Percentiles rank a stretch among this genome's conserved stretches.
Evolutionary conservation across 1,284 basidiomycete species (phyloP).

Genomic region (Coniferiporia weirii): DNA sequence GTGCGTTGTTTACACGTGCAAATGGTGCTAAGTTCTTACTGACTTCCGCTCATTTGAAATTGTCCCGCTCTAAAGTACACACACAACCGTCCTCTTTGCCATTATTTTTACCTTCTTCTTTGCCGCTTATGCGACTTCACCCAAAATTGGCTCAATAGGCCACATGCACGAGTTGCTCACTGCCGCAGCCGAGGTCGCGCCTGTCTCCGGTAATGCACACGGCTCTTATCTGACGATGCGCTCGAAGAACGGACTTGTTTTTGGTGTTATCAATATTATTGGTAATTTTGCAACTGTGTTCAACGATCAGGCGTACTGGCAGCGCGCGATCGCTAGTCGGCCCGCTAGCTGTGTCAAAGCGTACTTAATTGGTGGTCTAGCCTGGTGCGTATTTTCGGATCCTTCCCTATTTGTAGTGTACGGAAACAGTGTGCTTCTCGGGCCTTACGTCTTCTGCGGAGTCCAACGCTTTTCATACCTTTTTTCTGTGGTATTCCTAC

Average conservation of each 20-base stretch:
- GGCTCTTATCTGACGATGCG: conserved; percentile 75
- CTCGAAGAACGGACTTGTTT: conserved; percentile 77
- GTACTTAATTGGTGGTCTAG: conserved; percentile 84
- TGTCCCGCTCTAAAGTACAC: conserved; percentile 42
- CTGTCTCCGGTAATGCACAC: conserved; percentile 53
- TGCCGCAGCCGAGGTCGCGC: conserved; percentile 35
- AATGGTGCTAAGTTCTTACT: background rate
- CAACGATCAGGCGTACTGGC: conserved; percentile 70
- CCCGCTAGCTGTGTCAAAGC: conserved; percentile 84
- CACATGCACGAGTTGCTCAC: conserved; percentile 51
- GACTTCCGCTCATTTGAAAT: background rate
- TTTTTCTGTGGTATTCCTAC: background rate
- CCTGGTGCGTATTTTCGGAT: conserved; percentile 49
- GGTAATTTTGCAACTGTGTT: conserved; percentile 83
- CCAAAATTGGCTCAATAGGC: conserved; percentile 47
- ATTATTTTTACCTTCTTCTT: conserved; percentile 71
- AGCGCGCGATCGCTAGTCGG: conserved; percentile 82
- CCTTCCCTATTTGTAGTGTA: conserved; percentile 4
- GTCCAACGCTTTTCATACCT: too few species aligned
- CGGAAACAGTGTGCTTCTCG: background rate
- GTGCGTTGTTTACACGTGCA: conserved; percentile 31
- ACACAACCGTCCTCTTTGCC: conserved; percentile 76
- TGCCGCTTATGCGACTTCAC: conserved; percentile 66
- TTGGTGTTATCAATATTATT: conserved; percentile 83
- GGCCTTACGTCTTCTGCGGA: too few species aligned